These are phyloP conservation scores for Cardamine resedifolia DNA, from an alignment of 345 rosid species.

Conservation along the genomic window DNA sequence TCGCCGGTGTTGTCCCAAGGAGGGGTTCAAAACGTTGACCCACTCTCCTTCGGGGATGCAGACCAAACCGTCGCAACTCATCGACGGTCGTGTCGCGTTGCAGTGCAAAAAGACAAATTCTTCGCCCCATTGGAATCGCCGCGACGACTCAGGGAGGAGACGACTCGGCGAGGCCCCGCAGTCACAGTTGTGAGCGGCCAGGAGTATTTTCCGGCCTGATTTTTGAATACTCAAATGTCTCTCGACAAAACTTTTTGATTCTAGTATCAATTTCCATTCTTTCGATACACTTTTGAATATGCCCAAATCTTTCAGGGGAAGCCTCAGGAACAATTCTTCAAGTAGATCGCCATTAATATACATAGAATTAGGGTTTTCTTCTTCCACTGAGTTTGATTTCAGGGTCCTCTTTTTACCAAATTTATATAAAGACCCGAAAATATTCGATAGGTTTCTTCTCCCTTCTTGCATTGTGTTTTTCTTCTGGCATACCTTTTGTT, in stretches of 20 bases:
- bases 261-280: neutral
- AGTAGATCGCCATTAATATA: neutral
- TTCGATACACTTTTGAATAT: conserved; percentile 1
- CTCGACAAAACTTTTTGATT: neutral
- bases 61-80: neutral
- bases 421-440: too few relatives aligned
- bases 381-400: too few relatives aligned
- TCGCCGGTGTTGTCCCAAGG: neutral
- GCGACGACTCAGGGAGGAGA: neutral
- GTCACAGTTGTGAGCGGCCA: neutral
- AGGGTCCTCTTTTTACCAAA: too few relatives aligned
- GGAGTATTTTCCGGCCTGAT: neutral
- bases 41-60: neutral
- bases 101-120: neutral
- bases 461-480: too few relatives aligned
- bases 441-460: too few relatives aligned
- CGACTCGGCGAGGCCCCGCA: neutral
- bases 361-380: neutral
- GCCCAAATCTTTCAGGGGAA: neutral
- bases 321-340: neutral
- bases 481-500: too few relatives aligned
- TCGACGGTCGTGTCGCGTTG: neutral
- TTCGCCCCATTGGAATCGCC: too few relatives aligned
- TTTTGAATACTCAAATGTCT: neutral
- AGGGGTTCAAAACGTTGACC: neutral